Evolutionary conservation across 1,139 yeast genomes (phyloP), one percentile per base, ranked within the genome.

Genomic region (Pichia sp.): DNA sequence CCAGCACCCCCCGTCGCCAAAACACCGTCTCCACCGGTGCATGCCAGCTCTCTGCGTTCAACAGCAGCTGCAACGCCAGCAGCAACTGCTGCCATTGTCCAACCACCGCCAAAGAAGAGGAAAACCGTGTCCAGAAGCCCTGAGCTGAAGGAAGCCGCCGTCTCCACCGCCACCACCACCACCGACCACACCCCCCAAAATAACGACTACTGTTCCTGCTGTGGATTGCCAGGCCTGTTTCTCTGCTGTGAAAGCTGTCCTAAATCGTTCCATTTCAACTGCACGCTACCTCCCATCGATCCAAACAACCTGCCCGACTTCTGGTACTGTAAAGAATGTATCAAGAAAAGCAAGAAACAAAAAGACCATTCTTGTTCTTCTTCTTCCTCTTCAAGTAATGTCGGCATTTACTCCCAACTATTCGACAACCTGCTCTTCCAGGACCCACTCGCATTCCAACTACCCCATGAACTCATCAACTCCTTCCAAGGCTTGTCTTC

Each of bases 201-300:
- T 63, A 94, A 90, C 56, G 98, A 92, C 65, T 89, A 76, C 63
- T 92, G 98, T 61, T 73, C 85, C 24, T 75, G 94, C 0, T 92
- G 98, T 67, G 89, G 94, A 1, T 88, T 89, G 26, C 72, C 90
- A 0, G 98, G 98, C 9, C 74, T 86, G 36, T 88, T 92, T 56
- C 72, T 92, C 29, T 92, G 97, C 66, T 92, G 98, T 68, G 98
- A 92, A 58, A 74, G 86, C 3, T 92, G 98, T 65, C 96, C 97
- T 0, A 77, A 76, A 59, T 86, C 96, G 1, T 92, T 90, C 65
- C 98, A 92, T 62, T 88, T 92, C 61, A 74, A 86, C 13, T 92
- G 98, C 64, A 78, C 92, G 54, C 85, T 87, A 57, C 97, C 97
- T 3, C 97, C 98, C 0, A 67, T 85, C 25, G 92, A 85, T 54